Base-by-base conservation (phyloP, 2,329 filamentous ascomycete species). In the Epichloe uncinata region DNA sequence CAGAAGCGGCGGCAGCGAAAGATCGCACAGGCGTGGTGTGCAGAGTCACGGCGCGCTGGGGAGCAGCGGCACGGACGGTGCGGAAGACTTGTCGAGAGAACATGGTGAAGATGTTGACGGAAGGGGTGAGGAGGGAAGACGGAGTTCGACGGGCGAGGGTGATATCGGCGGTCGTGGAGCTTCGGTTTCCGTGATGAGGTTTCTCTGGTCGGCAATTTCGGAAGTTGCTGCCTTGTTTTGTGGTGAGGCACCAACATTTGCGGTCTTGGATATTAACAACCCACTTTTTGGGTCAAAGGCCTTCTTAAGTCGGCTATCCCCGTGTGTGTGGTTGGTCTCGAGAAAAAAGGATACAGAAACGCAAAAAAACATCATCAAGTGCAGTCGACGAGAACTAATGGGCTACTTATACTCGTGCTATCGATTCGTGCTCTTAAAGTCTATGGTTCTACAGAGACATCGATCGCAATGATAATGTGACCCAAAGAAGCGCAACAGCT, bases 1-100 rank as follows among this genome's bases (percentile, higher is more conserved):
- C 73, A 63, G 76, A 69, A 60, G 80, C 68, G 63, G 79, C 74
- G 61, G 26, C 86, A 64, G 88, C 88, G 72, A 88, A 96, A 69
- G 79, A 81, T 70, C 90, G 84, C 70, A 81, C 72, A 63, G 79
- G 76, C 63, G 73, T 74, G 64, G 66, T 60, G 52, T 60, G 58
- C 55, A 66, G 53, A 56, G 61, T 58, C 53, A 60, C 50, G 55
- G 78, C 70, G 61, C 79, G 75, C 67, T 83, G 72, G 69, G 84
- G 74, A 66, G 78, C 73, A 59, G 76, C 74, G 62, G 74, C 70
- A 64, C 76, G 71, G 65, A 72, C 69, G 63, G 75, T 69, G 66
- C 75, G 75, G 68, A 74, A 62, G 61, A 77, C 68, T 69, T 78
- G 75, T 74, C 77, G 75, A 66, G 77, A 78, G 66, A 80, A 69